A percentile compares a stretch with the other conserved stretches of the same genome.
Evolutionary conservation across 1,284 basidiomycete species (phyloP).

Genomic region (Tylopilus sp.): DNA sequence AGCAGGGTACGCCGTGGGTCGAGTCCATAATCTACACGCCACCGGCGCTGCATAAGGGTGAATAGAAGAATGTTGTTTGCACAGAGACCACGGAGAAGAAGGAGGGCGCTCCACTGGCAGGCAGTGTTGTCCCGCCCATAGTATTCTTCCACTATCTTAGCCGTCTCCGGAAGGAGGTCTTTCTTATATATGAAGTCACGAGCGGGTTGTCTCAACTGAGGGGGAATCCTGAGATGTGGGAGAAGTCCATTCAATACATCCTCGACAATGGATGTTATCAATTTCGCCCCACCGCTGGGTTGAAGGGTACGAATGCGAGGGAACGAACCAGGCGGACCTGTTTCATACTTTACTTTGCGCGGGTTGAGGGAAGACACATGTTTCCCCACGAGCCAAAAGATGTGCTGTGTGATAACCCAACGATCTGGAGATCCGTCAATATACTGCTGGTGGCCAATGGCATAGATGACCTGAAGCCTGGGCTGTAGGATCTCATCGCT

Average conservation of each 20-base stretch:
- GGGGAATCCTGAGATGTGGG: conserved; percentile 26
- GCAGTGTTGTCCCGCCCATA: conserved; percentile 8
- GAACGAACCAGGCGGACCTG: conserved; percentile 31
- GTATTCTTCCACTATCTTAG: conserved; percentile 22
- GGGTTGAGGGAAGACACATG: conserved; percentile 25
- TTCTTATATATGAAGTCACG: conserved; percentile 30
- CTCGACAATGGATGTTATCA: conserved; percentile 31
- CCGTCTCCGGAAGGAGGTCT: conserved; percentile 31
- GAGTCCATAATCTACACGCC: conserved; percentile 64
- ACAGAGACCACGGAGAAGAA: conserved; percentile 57
- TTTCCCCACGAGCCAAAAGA: conserved; percentile 41
- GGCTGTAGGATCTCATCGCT: conserved; percentile 60
- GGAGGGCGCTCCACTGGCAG: conserved; percentile 44
- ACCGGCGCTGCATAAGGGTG: conserved; percentile 53
- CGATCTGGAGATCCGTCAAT: conserved; percentile 59
- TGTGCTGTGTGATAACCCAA: conserved; percentile 55
- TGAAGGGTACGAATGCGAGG: conserved; percentile 47
- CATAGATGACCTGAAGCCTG: conserved; percentile 55
- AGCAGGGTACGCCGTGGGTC: conserved; percentile 55
- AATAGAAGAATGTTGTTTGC: conserved; percentile 26
- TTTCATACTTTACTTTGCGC: conserved; percentile 23
- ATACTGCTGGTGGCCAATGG: conserved; percentile 50
- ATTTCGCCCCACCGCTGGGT: conserved; percentile 25
- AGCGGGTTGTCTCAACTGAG: conserved; percentile 23
- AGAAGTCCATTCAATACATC: conserved; percentile 40